Evolutionary conservation across 2,329 filamentous ascomycete species (phyloP).

Genomic region (Aspergillus flavus): DNA sequence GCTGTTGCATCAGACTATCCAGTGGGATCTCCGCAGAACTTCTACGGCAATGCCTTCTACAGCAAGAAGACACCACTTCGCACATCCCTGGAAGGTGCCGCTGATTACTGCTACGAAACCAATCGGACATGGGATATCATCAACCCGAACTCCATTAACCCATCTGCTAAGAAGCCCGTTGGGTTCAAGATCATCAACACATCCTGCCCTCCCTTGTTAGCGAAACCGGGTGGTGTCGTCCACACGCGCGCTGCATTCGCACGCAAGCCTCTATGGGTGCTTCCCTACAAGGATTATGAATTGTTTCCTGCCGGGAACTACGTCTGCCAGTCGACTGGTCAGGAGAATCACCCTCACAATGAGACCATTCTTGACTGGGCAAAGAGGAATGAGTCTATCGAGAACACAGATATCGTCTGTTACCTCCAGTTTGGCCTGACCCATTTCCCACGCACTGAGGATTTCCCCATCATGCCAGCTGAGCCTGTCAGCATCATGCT

Average conservation of each 20-base stretch:
- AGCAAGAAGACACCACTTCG: constrained; percentile 46
- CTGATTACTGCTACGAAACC: constrained; percentile 56
- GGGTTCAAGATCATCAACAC: constrained; percentile 33
- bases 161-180: constrained; percentile 27
- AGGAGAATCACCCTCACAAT: constrained; percentile 42
- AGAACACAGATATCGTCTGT: constrained; percentile 59
- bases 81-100: constrained; percentile 51
- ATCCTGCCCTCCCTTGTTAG: constrained; percentile 41
- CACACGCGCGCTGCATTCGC: constrained; percentile 63
- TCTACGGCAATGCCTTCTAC: constrained; percentile 66
- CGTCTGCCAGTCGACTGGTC: constrained; percentile 59
- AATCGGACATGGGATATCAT: constrained; percentile 36
- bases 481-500: constrained; percentile 61
- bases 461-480: constrained; percentile 62
- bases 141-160: constrained; percentile 29
- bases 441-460: constrained; percentile 54
- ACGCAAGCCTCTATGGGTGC: constrained; percentile 61
- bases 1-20: constrained; percentile 33
- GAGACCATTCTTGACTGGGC: constrained; percentile 46
- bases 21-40: constrained; percentile 68
- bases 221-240: constrained; percentile 56
- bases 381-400: constrained; percentile 53
- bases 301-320: constrained; percentile 63
- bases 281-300: constrained; percentile 60
- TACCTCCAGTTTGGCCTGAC: constrained; percentile 62